Base-by-base conservation (phyloP, 257 asterid genomes). In the Lantana camara region DNA sequence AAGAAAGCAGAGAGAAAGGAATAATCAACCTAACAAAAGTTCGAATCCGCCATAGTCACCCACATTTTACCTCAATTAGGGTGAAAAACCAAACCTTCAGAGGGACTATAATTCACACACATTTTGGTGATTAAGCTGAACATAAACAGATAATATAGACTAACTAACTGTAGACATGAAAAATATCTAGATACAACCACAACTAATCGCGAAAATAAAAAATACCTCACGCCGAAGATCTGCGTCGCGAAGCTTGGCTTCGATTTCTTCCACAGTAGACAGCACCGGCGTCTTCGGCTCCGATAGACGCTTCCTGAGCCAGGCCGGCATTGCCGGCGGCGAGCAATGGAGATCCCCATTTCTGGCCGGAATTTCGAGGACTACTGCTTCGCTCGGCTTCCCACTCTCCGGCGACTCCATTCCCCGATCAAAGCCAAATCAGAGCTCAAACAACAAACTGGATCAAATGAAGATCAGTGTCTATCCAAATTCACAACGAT, bases 211-310 rank as follows among this genome's bases (percentile, higher is more conserved):
- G 16, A 12, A 41, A 14, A 3, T 29, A 6, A 35, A 45, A 24
- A 47, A 6, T 12, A 85, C 93, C 89, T 76, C 83, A 20, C 89
- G 82, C 35, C 89, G 89, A 63, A 85, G 74, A 73, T 80, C 75
- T 30, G 93, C 93, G 51, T 68, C 76, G 4, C 77, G 87, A 57
- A 82, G 87, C 76, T 80, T 85, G 16, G 87, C 76, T 51, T 82
- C 78, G 22, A 85, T 85, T 61, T 85, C 80, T 73, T 85, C 85
- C 53, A 79, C 77, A 62, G 82, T 71, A 38, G 81, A 51, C 48
- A 79, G 80, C 11, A 78, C 22, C 22, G 80, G 64, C 12, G 68
- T 42, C 47, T 80, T 85, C 5, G 78, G 41, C 67, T 85, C 89
- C 7, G 93, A 73, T 1, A 85, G 69, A 57, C 83, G 72, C 59